phyloP scores from a whole-genome alignment of 1,284 basidiomycete species.

The Naganishia sp. region DNA sequence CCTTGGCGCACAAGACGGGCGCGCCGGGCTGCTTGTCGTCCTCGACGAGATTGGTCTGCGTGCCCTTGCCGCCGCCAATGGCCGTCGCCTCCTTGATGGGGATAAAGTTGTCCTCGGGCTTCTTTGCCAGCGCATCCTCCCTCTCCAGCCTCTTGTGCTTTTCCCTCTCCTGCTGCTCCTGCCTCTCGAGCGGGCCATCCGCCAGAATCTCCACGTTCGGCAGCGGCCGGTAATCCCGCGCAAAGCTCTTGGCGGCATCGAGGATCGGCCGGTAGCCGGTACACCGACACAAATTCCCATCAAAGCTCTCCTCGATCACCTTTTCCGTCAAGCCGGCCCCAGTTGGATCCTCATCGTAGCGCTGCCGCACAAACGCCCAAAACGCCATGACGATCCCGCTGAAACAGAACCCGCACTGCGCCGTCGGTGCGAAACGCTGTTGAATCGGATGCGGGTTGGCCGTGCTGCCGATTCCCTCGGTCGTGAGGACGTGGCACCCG shows the following conservation, averaged over 20 bases:
- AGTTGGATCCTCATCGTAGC: constrained; percentile 36
- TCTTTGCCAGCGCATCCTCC: constrained; percentile 23
- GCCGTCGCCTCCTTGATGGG: constrained; percentile 38
- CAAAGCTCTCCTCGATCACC: constrained; percentile 48
- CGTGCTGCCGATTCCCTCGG: constrained; percentile 49
- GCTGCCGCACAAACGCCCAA: constrained; percentile 49
- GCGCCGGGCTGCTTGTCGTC: constrained; percentile 22
- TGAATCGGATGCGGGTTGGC: constrained; percentile 51
- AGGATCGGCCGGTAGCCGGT: constrained; percentile 42
- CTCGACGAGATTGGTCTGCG: constrained; percentile 22
- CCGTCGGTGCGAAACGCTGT: constrained; percentile 47
- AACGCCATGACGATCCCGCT: constrained; percentile 51
- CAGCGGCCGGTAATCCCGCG: constrained; percentile 32
- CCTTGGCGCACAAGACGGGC: constrained; percentile 29
- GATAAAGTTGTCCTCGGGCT: constrained; percentile 33
- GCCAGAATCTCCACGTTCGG: constrained; percentile 22
- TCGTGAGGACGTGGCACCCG: constrained; percentile 51
- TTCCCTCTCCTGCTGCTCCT: constrained; percentile 1
- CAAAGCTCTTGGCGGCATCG: constrained; percentile 41
- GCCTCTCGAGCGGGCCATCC: not conserved
- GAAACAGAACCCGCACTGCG: constrained; percentile 50
- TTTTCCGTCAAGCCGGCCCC: constrained; percentile 40
- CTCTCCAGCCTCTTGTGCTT: constrained; percentile 18
- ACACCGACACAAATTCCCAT: constrained; percentile 52
- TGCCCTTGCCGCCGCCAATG: constrained; percentile 27